These are phyloP conservation scores for Barbarea vulgaris DNA, from an alignment of 345 rosid species.

Conservation along the genomic window DNA sequence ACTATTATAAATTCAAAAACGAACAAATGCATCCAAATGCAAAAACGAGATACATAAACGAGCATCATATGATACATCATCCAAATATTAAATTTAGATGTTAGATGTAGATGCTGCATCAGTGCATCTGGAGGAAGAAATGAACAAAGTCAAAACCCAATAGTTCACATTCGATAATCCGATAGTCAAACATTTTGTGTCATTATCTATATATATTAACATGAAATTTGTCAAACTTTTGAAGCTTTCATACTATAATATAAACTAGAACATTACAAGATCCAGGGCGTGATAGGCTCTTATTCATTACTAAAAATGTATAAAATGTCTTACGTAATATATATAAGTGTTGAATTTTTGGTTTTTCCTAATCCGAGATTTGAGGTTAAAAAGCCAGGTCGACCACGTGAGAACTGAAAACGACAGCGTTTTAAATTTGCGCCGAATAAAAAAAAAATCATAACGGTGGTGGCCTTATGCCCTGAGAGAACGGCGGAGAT, in stretches of 20 bases:
- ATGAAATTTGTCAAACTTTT: neutral
- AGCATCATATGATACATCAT: too few species aligned
- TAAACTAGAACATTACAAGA: neutral
- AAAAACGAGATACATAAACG: too few species aligned
- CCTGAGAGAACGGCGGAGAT: conserved; percentile 38
- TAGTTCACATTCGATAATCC: too few species aligned
- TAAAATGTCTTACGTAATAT: conserved; percentile 27
- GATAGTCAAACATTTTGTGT: neutral
- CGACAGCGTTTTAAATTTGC: conserved; percentile 21
- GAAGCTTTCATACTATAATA: neutral
- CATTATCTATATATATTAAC: too few species aligned
- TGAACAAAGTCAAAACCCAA: too few species aligned
- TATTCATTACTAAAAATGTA: neutral
- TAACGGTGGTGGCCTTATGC: conserved; percentile 28
- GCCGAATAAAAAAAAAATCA: conserved; percentile 30
- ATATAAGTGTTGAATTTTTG: conserved; percentile 29
- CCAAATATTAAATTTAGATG: too few species aligned
- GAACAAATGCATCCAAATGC: too few species aligned
- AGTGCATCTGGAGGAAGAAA: too few species aligned
- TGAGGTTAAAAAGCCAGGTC: conserved; percentile 32
- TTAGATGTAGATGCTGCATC: too few species aligned
- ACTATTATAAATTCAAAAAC: too few species aligned
- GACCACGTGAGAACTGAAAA: conserved; percentile 33
- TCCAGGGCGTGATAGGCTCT: neutral
- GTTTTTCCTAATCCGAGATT: conserved; percentile 27